Conservation (phyloP, 257 asterid species). For the Coffea canephora region DNA sequence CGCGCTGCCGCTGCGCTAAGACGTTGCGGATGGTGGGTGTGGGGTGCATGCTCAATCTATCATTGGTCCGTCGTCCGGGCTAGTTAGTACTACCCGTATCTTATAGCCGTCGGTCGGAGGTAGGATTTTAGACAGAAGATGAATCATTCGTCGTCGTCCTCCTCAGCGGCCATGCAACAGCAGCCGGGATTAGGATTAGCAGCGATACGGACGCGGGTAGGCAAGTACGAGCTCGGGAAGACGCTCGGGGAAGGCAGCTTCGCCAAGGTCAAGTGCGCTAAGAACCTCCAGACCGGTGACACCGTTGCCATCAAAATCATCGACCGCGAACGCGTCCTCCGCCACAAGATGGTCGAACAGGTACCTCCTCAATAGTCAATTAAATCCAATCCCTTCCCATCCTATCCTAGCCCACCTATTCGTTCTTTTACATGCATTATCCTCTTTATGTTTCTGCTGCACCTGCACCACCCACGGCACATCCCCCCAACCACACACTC, state of each 20-base stretch:
- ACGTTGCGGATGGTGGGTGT: too few relatives aligned
- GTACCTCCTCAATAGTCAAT: too few relatives aligned
- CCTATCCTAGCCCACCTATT: too few relatives aligned
- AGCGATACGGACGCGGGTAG: slow-evolving; percentile 52
- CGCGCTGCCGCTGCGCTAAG: too few relatives aligned
- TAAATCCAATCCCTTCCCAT: too few relatives aligned
- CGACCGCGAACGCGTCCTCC: slow-evolving; percentile 65
- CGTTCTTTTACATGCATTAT: not conserved
- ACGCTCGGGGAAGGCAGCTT: slow-evolving; percentile 76
- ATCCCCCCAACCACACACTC: not conserved
- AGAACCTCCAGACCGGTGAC: slow-evolving; percentile 42
- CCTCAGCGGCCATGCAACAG: not conserved
- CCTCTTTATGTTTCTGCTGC: not conserved
- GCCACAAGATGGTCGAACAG: slow-evolving; percentile 72
- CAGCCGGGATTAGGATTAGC: not conserved
- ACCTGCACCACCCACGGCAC: not conserved
- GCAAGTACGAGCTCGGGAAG: slow-evolving; percentile 70
- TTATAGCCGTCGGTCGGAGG: not conserved
- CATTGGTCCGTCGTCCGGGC: too few relatives aligned
- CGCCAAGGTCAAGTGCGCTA: slow-evolving; percentile 75
- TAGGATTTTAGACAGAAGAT: not conserved
- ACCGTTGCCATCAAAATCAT: slow-evolving; percentile 73
- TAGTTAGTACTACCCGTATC: too few relatives aligned
- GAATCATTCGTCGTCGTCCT: not conserved
- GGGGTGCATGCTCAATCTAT: too few relatives aligned